Evolutionary conservation across 2,329 filamentous ascomycete genomes (phyloP), one percentile per base, ranked within the genome.

Genomic region (Xylaria digitata): DNA sequence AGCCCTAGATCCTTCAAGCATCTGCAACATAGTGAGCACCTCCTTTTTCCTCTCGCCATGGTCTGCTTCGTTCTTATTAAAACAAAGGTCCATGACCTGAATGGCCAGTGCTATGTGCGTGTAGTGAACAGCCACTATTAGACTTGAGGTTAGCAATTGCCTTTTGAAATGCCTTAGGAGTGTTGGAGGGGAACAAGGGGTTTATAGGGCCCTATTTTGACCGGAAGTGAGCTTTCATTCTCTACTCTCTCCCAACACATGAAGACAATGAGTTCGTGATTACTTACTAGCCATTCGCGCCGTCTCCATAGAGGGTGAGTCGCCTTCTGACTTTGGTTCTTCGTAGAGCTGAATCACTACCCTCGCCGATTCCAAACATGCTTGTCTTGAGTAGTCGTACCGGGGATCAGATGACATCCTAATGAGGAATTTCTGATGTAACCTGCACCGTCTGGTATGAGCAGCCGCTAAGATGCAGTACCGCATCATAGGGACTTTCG

Each of bases 351-450:
- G 54, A 26, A 70, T 65, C 23, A 70, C 61, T 3, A 58, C 59
- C 6, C 67, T 55, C 21, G 70, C 69, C 1, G 69, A 70, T 52
- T 67, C 70, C n/a, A 72, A 43, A 15, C 69, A 72, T 19, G 61
- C 65, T 15, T 48, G 57, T 50, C 63, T 59, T 15, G 70, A 71
- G 64, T 68, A 71, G 5, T 17, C 23, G 42, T 70, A 72, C 1
- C 69, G 63, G 3, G 61, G 32, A 43, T 72, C 63, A 8, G 52
- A 65, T 15, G 69, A 61, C 23, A 61, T 46, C 21, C 71, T 63
- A 15, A 72, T 62, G 9, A 72, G 65, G n/a, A 73, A 72, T 37
- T 57, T 71, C 15, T 73, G 71, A 56, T 72, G 71, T 32, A 73
- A 15, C 37, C 70, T 65, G 50, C 66, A 73, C 19, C 68, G 65